These are phyloP conservation scores for Trebouxia gelatinosa DNA, from an alignment of 163 green algal species.

Conservation along the genomic window DNA sequence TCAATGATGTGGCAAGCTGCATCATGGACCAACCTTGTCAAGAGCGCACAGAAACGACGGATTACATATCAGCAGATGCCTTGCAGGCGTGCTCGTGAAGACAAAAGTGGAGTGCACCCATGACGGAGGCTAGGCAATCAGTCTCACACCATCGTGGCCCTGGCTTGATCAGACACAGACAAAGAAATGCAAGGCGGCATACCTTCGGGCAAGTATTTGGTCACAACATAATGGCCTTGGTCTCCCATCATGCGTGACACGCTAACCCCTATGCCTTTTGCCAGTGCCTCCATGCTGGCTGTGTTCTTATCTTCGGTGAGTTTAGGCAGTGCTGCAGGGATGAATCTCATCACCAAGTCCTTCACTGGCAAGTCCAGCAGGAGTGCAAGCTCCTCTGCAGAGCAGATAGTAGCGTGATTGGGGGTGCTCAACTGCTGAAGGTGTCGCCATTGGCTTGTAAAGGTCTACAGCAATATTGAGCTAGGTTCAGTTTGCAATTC, in stretches of 20 bases:
- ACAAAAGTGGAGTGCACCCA: too few relatives aligned
- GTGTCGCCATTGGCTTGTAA: not conserved
- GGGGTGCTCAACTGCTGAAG: not conserved
- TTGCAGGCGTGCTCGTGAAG: too few relatives aligned
- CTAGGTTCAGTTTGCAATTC: not conserved
- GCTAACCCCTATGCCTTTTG: conserved; percentile 41
- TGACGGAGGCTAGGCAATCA: too few relatives aligned
- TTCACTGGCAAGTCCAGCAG: conserved; percentile 42
- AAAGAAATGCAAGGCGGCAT: not conserved
- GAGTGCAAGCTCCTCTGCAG: conserved; percentile 43
- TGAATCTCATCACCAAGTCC: conserved; percentile 43
- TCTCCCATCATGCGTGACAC: conserved; percentile 45
- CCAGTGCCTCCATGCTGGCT: conserved; percentile 46
- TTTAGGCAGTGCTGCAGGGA: conserved; percentile 48
- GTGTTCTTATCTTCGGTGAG: conserved; percentile 24
- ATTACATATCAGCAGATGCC: too few relatives aligned
- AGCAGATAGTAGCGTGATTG: not conserved
- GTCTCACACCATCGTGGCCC: too few relatives aligned
- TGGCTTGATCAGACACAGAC: not conserved
- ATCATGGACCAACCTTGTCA: not conserved
- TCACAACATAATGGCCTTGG: conserved; percentile 55
- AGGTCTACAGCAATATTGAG: not conserved
- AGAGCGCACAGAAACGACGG: not conserved
- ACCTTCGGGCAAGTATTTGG: conserved; percentile 58
- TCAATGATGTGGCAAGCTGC: not conserved